A percentile compares a stretch with the other conserved stretches of the same genome.
These are phyloP conservation scores for Talaromyces wortmannii DNA, from an alignment of 495 filamentous ascomycete genomes.

Conservation along the genomic window DNA sequence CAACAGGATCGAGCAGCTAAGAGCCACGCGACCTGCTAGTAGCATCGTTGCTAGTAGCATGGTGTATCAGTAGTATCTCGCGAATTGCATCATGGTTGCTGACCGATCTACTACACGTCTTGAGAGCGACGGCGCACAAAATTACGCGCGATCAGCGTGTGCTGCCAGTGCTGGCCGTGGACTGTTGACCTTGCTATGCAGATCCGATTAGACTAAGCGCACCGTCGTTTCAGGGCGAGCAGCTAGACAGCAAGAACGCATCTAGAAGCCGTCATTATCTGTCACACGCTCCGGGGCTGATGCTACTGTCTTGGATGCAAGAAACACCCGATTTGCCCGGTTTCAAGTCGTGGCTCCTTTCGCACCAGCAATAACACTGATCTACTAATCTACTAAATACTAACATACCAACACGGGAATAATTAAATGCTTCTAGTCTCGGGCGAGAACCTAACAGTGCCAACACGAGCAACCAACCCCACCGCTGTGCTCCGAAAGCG, in stretches of 20 bases:
- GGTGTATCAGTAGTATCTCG: too few species aligned
- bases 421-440: not conserved
- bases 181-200: not conserved
- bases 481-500: constrained; percentile 4
- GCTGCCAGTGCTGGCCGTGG: too few species aligned
- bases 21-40: too few species aligned
- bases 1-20: too few species aligned
- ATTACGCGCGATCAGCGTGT: too few species aligned
- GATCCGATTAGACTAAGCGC: not conserved
- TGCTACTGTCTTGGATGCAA: not conserved
- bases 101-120: too few species aligned
- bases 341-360: not conserved
- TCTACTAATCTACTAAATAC: not conserved
- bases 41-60: too few species aligned
- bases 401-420: not conserved
- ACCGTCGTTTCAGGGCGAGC: not conserved
- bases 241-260: not conserved
- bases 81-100: too few species aligned
- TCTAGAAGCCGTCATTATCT: not conserved
- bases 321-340: not conserved
- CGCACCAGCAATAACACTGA: too few species aligned
- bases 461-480: too few species aligned
- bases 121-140: too few species aligned
- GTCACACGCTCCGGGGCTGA: not conserved
- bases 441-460: too few species aligned